Evolutionary conservation across 306 rosid species (phyloP), one percentile per base, ranked within the genome.

Genomic region (Prunus fruticosa): DNA sequence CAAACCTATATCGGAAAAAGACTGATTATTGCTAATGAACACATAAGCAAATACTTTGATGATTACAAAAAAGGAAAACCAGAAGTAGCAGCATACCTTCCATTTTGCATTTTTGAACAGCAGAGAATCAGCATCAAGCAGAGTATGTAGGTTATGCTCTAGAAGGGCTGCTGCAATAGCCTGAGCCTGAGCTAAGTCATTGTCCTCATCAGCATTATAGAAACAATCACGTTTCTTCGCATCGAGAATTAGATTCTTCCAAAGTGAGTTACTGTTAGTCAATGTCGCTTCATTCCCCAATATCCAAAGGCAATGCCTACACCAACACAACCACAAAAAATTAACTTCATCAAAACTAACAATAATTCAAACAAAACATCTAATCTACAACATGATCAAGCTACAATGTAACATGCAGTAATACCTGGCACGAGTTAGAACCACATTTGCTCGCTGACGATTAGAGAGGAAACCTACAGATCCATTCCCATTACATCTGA

Each of bases 371-470:
- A 20, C 63, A 58, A 16, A 3, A 58, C 30, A 10, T 0, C 16
- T 60, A 2, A 60, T 6, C 34, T 60, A 32, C 18, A 15, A n/a
- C 32, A 14, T 50, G 19, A 45, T 13, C 18, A 50, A 43, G 22
- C 20, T 41, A 0, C 28, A n/a, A 7, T 1, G 15, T 49, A 32
- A 11, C 0, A 30, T 38, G 67, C 7, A 72, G 12, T 41, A 50
- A 19, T 84, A 90, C 96, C 88, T 79, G 3, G 95, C 92, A 0
- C 90, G 84, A 2, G 96, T 88, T 19, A 90, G 75, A 0, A 86
- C 89, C 47, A 84, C 91, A 74, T 90, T 88, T 9, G 87, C 71
- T 79, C 92, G 79, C 53, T 84, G 87, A 13, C 69, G 60, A 20
- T 77, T 84, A 3, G 86, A 84, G 65, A 88, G 87, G 76, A 86